Percentiles rank a stretch among this genome's conserved stretches.
phyloP scores from a whole-genome alignment of 768 basidiomycete species.

The Amanita pseudoporphyria region DNA sequence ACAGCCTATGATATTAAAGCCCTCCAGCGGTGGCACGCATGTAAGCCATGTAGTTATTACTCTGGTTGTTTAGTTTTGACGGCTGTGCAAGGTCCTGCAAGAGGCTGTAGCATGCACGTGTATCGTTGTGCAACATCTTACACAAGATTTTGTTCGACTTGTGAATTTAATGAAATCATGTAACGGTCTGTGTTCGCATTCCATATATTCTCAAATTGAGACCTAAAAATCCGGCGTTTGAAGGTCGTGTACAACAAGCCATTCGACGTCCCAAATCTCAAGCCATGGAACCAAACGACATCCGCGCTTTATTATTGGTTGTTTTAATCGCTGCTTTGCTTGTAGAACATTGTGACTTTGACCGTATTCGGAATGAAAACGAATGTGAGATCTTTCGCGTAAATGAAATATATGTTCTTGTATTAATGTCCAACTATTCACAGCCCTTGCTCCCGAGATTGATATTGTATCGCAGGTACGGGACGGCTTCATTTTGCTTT shows the following conservation, averaged over 20 bases:
- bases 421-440: neutral
- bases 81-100: conserved; percentile 56
- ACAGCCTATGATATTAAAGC: conserved; percentile 89
- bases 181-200: conserved; percentile 42
- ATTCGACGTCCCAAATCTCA: conserved; percentile 33
- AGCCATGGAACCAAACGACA: conserved; percentile 37
- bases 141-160: conserved; percentile 74
- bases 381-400: conserved; percentile 38
- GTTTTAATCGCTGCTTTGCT: conserved; percentile 81
- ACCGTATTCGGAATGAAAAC: conserved; percentile 55
- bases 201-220: neutral
- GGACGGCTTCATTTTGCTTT: neutral
- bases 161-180: conserved; percentile 80
- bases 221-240: conserved; percentile 4
- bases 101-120: conserved; percentile 93
- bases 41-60: conserved; percentile 27
- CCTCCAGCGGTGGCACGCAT: conserved; percentile 54
- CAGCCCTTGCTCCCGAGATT: conserved; percentile 50
- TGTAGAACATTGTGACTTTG: conserved; percentile 85
- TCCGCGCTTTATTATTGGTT: conserved; percentile 53
- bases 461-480: conserved; percentile 46
- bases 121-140: conserved; percentile 72
- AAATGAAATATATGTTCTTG: neutral
- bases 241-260: conserved; percentile 57
- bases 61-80: neutral